These are phyloP conservation scores for Fusarium sp. DNA, from an alignment of 2,329 filamentous ascomycete species.

Conservation along the genomic window DNA sequence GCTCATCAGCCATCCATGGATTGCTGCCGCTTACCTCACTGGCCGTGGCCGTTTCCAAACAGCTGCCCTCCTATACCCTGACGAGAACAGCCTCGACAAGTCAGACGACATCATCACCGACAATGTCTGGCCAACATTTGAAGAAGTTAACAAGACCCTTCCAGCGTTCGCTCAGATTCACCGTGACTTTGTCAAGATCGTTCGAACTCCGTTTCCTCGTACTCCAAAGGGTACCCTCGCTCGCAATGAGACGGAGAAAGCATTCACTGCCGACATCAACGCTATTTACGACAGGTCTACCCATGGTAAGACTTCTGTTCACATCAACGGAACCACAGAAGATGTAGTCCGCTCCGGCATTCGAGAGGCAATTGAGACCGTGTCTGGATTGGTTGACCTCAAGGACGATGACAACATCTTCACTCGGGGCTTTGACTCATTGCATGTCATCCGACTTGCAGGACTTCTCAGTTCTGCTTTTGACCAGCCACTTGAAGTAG, in stretches of 20 bases:
- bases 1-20: background rate
- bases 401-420: background rate
- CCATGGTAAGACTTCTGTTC: background rate
- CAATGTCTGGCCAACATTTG: background rate
- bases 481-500: rapidly evolving
- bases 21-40: background rate
- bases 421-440: background rate
- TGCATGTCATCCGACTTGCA: background rate
- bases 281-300: background rate
- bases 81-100: background rate
- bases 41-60: background rate
- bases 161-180: background rate
- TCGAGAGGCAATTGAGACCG: background rate
- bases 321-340: background rate
- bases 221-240: background rate
- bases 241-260: background rate
- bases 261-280: background rate
- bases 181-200: background rate
- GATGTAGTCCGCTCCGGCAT: background rate
- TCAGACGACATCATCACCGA: background rate
- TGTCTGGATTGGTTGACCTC: background rate
- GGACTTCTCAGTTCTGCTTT: background rate
- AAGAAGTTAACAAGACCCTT: background rate
- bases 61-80: background rate
- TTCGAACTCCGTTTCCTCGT: background rate